Conservation (phyloP, 345 rosid species). For the Rhizophora apiculata region DNA sequence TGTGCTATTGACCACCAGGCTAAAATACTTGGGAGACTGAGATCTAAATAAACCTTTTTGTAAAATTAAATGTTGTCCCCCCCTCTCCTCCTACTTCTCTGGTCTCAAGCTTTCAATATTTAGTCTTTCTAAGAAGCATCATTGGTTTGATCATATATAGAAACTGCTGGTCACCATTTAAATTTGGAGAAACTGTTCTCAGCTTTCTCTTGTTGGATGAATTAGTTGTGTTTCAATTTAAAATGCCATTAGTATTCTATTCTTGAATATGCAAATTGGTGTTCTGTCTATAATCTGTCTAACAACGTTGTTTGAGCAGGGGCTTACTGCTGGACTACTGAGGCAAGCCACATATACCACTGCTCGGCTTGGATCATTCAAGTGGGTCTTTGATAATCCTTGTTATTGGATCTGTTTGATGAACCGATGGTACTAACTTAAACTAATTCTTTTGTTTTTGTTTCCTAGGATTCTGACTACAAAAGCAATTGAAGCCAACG, state of each 20-base stretch:
- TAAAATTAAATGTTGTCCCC: too few species aligned
- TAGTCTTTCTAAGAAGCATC: too few species aligned
- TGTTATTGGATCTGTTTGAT: background rate
- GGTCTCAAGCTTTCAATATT: too few species aligned
- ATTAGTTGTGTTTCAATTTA: background rate
- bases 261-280: background rate
- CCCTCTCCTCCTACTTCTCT: too few species aligned
- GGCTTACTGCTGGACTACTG: conserved; percentile 85
- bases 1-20: too few species aligned
- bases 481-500: conserved; percentile 85
- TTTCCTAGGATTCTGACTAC: conserved; percentile 68
- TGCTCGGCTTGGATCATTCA: conserved; percentile 95
- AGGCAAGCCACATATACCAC: conserved; percentile 99
- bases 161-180: background rate
- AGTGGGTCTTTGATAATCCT: conserved; percentile 40
- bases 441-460: conserved; percentile 5
- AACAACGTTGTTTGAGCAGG: conserved; percentile 37
- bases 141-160: background rate
- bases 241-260: background rate
- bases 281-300: background rate
- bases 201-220: background rate
- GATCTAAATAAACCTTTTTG: too few species aligned
- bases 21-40: too few species aligned
- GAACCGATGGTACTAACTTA: background rate
- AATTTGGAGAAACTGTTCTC: background rate